Percentiles rank a stretch among this genome's conserved stretches.
These are phyloP conservation scores for Pueraria montana DNA, from an alignment of 306 rosid genomes.

Conservation along the genomic window DNA sequence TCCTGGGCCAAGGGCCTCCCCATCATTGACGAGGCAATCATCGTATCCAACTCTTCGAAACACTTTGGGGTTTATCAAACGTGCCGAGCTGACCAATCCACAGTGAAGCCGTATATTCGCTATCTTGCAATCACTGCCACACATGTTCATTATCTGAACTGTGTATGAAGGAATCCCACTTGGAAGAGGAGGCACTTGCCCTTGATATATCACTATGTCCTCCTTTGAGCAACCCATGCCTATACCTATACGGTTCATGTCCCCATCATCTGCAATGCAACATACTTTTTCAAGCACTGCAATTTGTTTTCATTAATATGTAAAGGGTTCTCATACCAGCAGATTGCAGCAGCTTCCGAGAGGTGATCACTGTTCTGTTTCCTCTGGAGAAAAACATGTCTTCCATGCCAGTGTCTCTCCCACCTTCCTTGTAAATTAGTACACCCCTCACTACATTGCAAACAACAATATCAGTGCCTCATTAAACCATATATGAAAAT, in stretches of 20 bases:
- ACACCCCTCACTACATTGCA: conserved; percentile 33
- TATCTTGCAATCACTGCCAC: conserved; percentile 64
- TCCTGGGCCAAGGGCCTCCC: conserved; percentile 59
- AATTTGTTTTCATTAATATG: neutral
- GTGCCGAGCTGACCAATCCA: conserved; percentile 78
- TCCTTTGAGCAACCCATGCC: conserved; percentile 55
- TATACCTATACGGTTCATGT: conserved; percentile 51
- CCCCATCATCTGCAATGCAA: conserved; percentile 37
- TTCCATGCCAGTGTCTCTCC: conserved; percentile 40
- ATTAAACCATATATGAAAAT: neutral
- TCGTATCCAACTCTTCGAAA: conserved; percentile 58
- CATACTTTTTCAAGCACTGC: neutral
- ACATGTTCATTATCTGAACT: conserved; percentile 64
- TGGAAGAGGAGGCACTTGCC: conserved; percentile 56
- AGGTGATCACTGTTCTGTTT: conserved; percentile 32
- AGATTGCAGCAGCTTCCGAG: conserved; percentile 60
- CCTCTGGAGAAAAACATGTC: conserved; percentile 40
- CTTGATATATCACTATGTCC: conserved; percentile 63
- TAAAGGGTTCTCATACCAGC: conserved; percentile 46
- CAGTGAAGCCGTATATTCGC: conserved; percentile 63
- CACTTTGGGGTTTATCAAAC: conserved; percentile 60
- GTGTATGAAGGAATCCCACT: conserved; percentile 64
- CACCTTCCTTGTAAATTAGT: conserved; percentile 18
- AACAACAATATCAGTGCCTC: neutral
- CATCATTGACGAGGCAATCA: conserved; percentile 71